Evolutionary conservation across 106 monocot species (phyloP), one percentile per base, ranked within the genome.

Genomic region (Ottelia alismoides): DNA sequence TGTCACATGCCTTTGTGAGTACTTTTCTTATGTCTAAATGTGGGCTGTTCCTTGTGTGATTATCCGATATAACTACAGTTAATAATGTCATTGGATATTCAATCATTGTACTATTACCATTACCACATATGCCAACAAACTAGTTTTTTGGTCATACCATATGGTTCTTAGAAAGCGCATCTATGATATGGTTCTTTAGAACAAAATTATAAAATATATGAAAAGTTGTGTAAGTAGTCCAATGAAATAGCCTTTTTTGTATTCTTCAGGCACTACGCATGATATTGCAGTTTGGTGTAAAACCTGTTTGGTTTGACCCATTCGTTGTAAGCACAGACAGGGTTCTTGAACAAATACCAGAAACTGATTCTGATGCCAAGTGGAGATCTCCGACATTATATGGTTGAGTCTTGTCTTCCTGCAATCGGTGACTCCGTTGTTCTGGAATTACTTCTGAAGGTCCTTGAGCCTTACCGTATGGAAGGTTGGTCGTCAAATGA

Each of bases 221-320:
- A n/a, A n/a, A n/a, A n/a, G n/a, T n/a, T n/a, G n/a, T n/a, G n/a
- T n/a, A n/a, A n/a, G n/a, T n/a, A n/a, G n/a, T n/a, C n/a, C n/a
- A n/a, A n/a, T n/a, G n/a, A n/a, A n/a, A n/a, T 40, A 32, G 40
- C 31, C 24, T 23, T 57, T 14, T 11, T 62, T 53, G 59, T 53
- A 11, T 40, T 28, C 28, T 60, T 27, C 73, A 98, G 98, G 98
- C 90, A 51, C 62, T 98, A 32, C 78, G 90, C 1, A 90, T 86
- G 82, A 79, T 98, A 25, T 67, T 98, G 72, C 98, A 98, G 51
- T 61, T 89, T 48, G 98, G 98, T 47, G 85, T 98, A 27, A 98
- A 90, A 65, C 60, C 85, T 11, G 74, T 79, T 52, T 98, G 98
- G 98, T 90, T 98, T 67, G 67, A 66, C 57, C 56, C 65, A 51